A percentile compares a stretch with the other conserved stretches of the same genome.
Evolutionary conservation across 2,329 filamentous ascomycete species (phyloP).

Genomic region (Diaporthe longicolla): DNA sequence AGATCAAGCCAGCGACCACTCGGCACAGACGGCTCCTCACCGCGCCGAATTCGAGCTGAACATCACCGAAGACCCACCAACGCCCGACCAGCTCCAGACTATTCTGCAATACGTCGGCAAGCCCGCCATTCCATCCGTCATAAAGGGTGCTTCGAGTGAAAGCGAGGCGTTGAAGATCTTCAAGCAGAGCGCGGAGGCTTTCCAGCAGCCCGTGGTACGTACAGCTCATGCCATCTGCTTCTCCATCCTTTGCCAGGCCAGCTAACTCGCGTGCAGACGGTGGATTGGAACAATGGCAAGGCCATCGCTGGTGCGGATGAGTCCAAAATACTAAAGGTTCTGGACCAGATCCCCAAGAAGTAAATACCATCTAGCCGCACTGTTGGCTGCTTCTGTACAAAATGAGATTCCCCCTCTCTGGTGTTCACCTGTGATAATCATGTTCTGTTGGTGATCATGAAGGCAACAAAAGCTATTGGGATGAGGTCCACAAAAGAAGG

Average conservation of each 20-base stretch:
- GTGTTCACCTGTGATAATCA: conserved; percentile 4
- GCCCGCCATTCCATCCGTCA: conserved; percentile 70
- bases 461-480: neutral
- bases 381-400: conserved; percentile 27
- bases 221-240: conserved; percentile 30
- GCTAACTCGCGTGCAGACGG: conserved; percentile 63
- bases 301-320: conserved; percentile 84
- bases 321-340: conserved; percentile 88
- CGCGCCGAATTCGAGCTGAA: conserved; percentile 84
- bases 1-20: conserved; percentile 80
- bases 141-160: conserved; percentile 80
- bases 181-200: conserved; percentile 76
- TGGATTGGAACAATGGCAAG: conserved; percentile 95
- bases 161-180: conserved; percentile 85
- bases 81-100: conserved; percentile 59
- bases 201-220: conserved; percentile 84
- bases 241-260: neutral
- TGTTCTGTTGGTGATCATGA: too few relatives aligned
- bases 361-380: conserved; percentile 26
- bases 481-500: too few relatives aligned
- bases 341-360: conserved; percentile 67
- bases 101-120: conserved; percentile 69
- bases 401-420: conserved; percentile 38
- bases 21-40: conserved; percentile 66
- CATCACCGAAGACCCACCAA: conserved; percentile 69